These are phyloP conservation scores for Tetracladium setigerum DNA, from an alignment of 495 filamentous ascomycete genomes.

Conservation along the genomic window DNA sequence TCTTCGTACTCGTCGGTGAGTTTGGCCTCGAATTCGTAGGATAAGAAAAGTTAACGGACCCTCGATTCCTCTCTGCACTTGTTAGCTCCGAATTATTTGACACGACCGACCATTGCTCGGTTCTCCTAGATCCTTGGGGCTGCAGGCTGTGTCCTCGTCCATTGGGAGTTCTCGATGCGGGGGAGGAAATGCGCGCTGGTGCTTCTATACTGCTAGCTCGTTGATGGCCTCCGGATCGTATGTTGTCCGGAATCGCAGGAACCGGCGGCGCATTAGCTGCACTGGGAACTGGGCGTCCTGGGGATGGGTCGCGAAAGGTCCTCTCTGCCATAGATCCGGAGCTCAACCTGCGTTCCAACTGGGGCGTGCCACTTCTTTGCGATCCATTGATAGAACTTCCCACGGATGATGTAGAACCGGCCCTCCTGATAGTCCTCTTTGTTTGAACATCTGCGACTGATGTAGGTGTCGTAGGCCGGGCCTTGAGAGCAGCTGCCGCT, in stretches of 20 bases:
- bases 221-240: conserved; percentile 21
- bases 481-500: conserved; percentile 74
- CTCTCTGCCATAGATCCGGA: conserved; percentile 77
- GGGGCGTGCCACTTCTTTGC: conserved; percentile 30
- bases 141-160: conserved; percentile 38
- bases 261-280: conserved; percentile 58
- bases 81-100: conserved; percentile 20
- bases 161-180: conserved; percentile 30
- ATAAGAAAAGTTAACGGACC: conserved; percentile 81
- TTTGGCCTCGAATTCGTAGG: conserved; percentile 48
- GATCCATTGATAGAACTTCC: conserved; percentile 38
- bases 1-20: conserved; percentile 13
- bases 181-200: conserved; percentile 36
- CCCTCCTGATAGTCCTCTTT: conserved; percentile 71
- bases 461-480: conserved; percentile 66
- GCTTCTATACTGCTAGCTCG: conserved; percentile 50
- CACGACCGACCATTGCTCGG: conserved; percentile 12
- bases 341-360: conserved; percentile 58
- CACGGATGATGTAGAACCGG: conserved; percentile 60
- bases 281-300: conserved; percentile 33
- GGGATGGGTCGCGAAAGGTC: conserved; percentile 68
- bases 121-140: conserved; percentile 14
- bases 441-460: conserved; percentile 76
- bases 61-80: conserved; percentile 47
- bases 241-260: conserved; percentile 56